Conservation (phyloP, 306 rosid species). For the Styphnolobium japonicum region DNA sequence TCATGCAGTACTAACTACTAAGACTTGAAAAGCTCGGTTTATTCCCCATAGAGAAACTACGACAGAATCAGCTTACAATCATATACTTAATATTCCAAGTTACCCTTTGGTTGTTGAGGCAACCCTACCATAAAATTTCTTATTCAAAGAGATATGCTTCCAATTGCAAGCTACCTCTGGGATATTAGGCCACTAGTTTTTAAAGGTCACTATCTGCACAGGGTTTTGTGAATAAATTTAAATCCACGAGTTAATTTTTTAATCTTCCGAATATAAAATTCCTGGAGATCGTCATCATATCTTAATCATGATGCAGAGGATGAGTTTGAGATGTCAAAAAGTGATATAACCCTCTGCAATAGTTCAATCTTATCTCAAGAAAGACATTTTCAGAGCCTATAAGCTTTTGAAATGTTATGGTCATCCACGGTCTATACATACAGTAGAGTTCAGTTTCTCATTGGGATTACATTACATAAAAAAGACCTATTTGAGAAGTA, state of each 20-base stretch:
- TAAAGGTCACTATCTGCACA: constrained; percentile 2
- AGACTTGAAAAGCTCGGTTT: background rate
- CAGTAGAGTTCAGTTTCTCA: background rate
- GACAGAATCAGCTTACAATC: background rate
- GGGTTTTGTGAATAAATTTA: background rate
- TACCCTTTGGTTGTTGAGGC: constrained; percentile 14
- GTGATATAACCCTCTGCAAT: background rate
- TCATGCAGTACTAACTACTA: background rate
- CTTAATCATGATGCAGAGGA: background rate
- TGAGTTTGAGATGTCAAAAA: too few species aligned
- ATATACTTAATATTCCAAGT: background rate
- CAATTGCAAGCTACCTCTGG: background rate
- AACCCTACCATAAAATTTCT: constrained; percentile 2
- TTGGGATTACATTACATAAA: background rate
- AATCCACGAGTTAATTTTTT: constrained; percentile 1
- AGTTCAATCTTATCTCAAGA: constrained; percentile 22
- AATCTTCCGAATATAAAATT: background rate
- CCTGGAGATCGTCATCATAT: background rate
- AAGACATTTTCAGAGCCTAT: background rate
- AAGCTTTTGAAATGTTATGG: background rate
- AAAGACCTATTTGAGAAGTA: background rate
- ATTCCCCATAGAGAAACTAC: background rate
- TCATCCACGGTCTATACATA: background rate
- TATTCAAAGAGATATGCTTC: background rate
- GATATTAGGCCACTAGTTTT: constrained; percentile 16